Percentiles rank a stretch among this genome's conserved stretches.
These are phyloP conservation scores for Myochromella boudieri DNA, from an alignment of 768 basidiomycete species.

Conservation along the genomic window DNA sequence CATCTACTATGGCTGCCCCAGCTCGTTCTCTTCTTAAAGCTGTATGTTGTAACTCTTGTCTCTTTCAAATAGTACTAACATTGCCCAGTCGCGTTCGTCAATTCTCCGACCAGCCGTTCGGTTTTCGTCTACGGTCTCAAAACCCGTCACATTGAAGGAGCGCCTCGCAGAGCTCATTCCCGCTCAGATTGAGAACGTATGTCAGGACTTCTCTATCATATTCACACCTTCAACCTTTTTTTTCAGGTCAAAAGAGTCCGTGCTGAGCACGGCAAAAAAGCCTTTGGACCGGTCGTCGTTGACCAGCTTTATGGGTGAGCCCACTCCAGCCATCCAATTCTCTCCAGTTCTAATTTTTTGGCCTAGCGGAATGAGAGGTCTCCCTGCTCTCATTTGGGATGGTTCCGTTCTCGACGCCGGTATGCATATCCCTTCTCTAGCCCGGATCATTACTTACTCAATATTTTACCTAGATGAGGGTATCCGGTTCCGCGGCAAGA, in stretches of 20 bases:
- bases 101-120: constrained; percentile 50
- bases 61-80: constrained; percentile 1
- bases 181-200: constrained; percentile 71
- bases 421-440: constrained; percentile 28
- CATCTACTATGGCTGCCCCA: constrained; percentile 41
- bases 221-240: constrained; percentile 12
- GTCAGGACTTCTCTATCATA: constrained; percentile 15
- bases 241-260: constrained; percentile 79
- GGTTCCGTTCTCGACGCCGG: constrained; percentile 95
- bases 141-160: constrained; percentile 84
- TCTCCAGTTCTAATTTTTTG: constrained; percentile 2
- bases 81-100: constrained; percentile 49
- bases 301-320: constrained; percentile 87
- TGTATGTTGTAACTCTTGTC: constrained; percentile 27
- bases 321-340: background rate
- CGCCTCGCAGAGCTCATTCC: constrained; percentile 93
- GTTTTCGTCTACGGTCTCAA: constrained; percentile 64
- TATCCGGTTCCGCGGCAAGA: constrained; percentile 96
- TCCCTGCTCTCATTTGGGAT: constrained; percentile 97
- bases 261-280: constrained; percentile 86
- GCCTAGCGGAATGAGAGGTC: constrained; percentile 81
- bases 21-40: constrained; percentile 35
- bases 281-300: constrained; percentile 88
- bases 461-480: constrained; percentile 69
- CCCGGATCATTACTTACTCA: constrained; percentile 7